Conservation (phyloP, 768 basidiomycete species). For the Auriscalpium orientale region DNA sequence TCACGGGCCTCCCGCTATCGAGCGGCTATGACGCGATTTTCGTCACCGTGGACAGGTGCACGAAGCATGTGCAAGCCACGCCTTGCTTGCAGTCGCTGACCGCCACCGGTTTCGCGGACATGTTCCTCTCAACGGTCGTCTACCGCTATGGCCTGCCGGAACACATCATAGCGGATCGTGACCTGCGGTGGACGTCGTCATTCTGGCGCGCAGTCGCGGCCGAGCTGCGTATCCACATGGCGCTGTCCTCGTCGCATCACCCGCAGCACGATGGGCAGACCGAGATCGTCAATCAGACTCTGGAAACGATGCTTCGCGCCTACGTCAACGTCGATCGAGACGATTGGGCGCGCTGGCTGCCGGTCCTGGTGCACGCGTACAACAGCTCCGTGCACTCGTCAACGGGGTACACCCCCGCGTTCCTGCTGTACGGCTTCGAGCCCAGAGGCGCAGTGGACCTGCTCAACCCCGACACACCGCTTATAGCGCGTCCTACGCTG, state of each 20-base stretch:
- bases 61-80: conserved; percentile 25
- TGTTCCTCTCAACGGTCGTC: conserved; percentile 2
- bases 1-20: conserved; percentile 3
- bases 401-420: conserved; percentile 12
- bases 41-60: conserved; percentile 15
- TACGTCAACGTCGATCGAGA: neutral
- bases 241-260: neutral
- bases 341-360: neutral
- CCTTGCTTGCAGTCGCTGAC: conserved; percentile 9
- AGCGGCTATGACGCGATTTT: conserved; percentile 9
- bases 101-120: conserved; percentile 1
- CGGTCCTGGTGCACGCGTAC: conserved; percentile 1
- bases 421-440: conserved; percentile 14
- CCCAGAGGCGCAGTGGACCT: neutral
- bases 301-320: neutral
- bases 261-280: neutral
- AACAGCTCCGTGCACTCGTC: conserved; percentile 12
- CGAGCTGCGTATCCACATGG: neutral
- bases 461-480: neutral
- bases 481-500: neutral
- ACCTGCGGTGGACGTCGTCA: neutral
- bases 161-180: neutral
- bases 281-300: neutral
- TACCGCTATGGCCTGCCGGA: neutral
- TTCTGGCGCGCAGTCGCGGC: neutral